A percentile compares a stretch with the other conserved stretches of the same genome.
phyloP scores from a whole-genome alignment of 2,329 filamentous ascomycete species.

The Alternaria rosae region DNA sequence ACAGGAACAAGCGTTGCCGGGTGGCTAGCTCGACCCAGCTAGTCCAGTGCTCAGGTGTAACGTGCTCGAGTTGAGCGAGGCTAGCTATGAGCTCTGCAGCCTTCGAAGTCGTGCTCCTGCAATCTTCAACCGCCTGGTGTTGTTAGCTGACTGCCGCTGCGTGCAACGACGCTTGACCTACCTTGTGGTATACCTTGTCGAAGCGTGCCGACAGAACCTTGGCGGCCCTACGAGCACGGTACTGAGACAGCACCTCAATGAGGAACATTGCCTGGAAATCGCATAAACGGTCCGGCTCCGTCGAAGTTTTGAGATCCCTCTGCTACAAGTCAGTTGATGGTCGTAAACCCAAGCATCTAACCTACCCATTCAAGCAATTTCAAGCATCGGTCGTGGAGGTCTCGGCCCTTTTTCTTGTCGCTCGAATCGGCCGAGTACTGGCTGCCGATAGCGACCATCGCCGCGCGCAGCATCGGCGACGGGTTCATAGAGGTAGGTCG shows the following conservation, averaged over 20 bases:
- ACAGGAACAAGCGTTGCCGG: conserved; percentile 49
- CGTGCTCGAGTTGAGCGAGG: conserved; percentile 27
- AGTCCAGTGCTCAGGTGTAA: conserved; percentile 37
- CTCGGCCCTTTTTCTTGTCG: conserved; percentile 47
- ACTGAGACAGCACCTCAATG: conserved; percentile 54
- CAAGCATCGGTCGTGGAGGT: conserved; percentile 52
- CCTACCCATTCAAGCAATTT: conserved; percentile 50
- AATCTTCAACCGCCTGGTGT: conserved; percentile 31
- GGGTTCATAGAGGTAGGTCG: conserved; percentile 48
- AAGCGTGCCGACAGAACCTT: conserved; percentile 50
- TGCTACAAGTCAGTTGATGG: conserved; percentile 28
- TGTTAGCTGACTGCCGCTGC: conserved; percentile 15
- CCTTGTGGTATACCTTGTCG: conserved; percentile 46
- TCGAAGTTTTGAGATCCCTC: conserved; percentile 36
- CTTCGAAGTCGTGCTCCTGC: conserved; percentile 20
- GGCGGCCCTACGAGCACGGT: conserved; percentile 50
- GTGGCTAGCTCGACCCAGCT: conserved; percentile 44
- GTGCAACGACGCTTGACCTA: conserved; percentile 15
- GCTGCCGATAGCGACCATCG: conserved; percentile 55
- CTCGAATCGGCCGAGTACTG: conserved; percentile 48
- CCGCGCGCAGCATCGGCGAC: conserved; percentile 55
- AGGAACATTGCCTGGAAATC: conserved; percentile 56
- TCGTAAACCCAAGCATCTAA: not conserved
- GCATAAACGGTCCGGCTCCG: conserved; percentile 43
- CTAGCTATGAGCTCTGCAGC: conserved; percentile 25